Base-by-base conservation (phyloP, 768 basidiomycete genomes). In the Lactarius pseudohatsudake region DNA sequence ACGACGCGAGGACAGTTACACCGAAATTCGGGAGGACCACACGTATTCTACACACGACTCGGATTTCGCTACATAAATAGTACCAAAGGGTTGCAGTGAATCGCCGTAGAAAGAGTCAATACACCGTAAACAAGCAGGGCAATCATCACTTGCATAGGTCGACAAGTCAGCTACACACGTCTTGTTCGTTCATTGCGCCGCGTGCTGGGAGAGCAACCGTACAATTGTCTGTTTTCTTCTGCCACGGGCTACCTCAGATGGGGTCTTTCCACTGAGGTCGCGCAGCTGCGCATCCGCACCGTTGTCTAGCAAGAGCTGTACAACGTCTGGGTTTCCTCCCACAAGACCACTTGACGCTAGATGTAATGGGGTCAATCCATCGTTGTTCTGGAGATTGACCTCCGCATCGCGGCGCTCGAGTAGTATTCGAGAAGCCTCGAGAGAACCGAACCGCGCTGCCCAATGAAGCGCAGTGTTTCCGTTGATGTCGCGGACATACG, bases 301-400 rank as follows among this genome's bases (percentile, higher is more conserved):
- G 26, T 26, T 26, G 50, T 26, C 50, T 5, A 53, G 15, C 13
- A 53, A 28, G 10, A 53, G 50, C 26, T 15, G 47, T 2, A 50
- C 22, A 50, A 50, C 22, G n/a, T 22, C 22, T 13, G 11, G 11
- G 4, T 9, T 0, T 43, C 18, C 43, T 16, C 1, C 1, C 40
- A 15, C 15, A 4, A 4, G 0, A 6, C 15, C 40, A 0, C 15
- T 1, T 5, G 47, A n/a, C 5, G 47, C 47, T 4, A 1, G 0
- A 10, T 22, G 47, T 13, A 50, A 22, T 22, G 47, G 47, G 22
- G 47, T 50, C n/a, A 2, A 22, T 50, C 22, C 47, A 0, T 20
- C 2, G 9, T n/a, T 3, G 9, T n/a, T 9, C 20, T 18, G 43
- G 20, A 9, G 20, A 45, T 47, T n/a, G 47, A 22, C 47, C 10